phyloP scores from a whole-genome alignment of 1,284 basidiomycete species.

The Trichosporon sp. region DNA sequence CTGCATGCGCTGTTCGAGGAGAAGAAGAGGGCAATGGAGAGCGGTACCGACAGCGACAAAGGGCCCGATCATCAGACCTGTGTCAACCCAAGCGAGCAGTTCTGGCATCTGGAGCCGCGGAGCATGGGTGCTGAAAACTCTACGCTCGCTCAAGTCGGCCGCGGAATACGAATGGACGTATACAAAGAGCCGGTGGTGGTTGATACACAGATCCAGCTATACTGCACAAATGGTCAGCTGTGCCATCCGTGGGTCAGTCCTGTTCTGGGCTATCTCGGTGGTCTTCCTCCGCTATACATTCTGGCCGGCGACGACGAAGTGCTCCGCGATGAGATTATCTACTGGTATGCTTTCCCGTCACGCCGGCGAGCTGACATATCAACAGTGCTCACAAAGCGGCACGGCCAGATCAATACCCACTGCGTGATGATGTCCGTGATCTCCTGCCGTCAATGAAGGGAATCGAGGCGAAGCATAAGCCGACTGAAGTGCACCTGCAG shows the following conservation, averaged over 20 bases:
- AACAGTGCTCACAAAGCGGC: conserved; percentile 91
- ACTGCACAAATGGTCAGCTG: conserved; percentile 77
- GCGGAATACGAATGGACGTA: conserved; percentile 27
- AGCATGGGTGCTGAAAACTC: conserved; percentile 3
- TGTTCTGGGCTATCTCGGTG: conserved; percentile 76
- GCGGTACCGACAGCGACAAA: not conserved
- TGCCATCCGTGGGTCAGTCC: conserved; percentile 83
- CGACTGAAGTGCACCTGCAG: conserved; percentile 89
- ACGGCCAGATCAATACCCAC: conserved; percentile 66
- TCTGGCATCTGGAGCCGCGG: not conserved
- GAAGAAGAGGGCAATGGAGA: not conserved
- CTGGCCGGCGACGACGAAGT: conserved; percentile 89
- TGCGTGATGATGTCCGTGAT: conserved; percentile 57
- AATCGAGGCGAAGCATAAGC: conserved; percentile 59
- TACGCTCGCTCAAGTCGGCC: conserved; percentile 32
- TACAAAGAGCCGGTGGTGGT: conserved; percentile 29
- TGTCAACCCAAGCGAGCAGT: conserved; percentile 31
- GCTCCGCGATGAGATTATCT: conserved; percentile 85
- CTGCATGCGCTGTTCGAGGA: not conserved
- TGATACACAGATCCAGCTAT: conserved; percentile 73
- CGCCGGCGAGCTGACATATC: conserved; percentile 9
- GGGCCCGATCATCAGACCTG: conserved; percentile 24
- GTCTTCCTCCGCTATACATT: conserved; percentile 78
- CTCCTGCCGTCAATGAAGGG: conserved; percentile 63
- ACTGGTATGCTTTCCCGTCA: conserved; percentile 60